Conservation (phyloP, 2,329 filamentous ascomycete species). For the Beauveria varroae region DNA sequence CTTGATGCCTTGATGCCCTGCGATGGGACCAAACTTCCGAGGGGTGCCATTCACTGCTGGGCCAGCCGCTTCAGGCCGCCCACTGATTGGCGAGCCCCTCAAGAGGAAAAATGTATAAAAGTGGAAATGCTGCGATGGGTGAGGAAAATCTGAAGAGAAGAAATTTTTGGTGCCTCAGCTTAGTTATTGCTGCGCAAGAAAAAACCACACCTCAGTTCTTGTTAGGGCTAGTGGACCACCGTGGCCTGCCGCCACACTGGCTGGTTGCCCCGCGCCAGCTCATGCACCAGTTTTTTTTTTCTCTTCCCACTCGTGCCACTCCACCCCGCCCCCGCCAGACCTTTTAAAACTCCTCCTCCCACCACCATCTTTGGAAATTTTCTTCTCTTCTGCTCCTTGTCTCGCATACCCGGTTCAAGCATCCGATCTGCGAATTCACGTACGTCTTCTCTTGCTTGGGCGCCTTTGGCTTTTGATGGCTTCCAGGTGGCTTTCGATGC, state of each 20-base stretch:
- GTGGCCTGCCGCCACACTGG: neutral
- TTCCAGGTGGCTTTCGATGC: neutral
- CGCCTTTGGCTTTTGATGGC: neutral
- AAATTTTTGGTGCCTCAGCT: constrained; percentile 4
- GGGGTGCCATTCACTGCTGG: neutral
- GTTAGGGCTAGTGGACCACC: constrained; percentile 9
- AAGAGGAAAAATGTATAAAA: neutral
- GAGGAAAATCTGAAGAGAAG: neutral
- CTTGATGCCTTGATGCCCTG: constrained; percentile 7
- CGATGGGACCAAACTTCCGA: constrained; percentile 3
- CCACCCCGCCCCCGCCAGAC: constrained; percentile 21
- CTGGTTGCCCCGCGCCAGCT: constrained; percentile 28
- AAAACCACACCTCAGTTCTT: neutral
- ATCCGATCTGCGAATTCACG: constrained; percentile 36
- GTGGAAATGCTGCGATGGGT: neutral
- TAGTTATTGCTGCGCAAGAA: neutral
- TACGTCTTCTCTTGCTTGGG: constrained; percentile 15
- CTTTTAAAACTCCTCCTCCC: constrained; percentile 34
- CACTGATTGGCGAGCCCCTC: neutral
- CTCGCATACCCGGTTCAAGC: constrained; percentile 39
- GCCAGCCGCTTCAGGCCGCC: neutral
- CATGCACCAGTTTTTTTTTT: constrained; percentile 16
- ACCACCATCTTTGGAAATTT: constrained; percentile 28
- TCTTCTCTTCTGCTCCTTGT: constrained; percentile 32
- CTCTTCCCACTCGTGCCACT: constrained; percentile 15